Conservation (phyloP, 2,329 filamentous ascomycete genomes). For the Ascochyta lentis region DNA sequence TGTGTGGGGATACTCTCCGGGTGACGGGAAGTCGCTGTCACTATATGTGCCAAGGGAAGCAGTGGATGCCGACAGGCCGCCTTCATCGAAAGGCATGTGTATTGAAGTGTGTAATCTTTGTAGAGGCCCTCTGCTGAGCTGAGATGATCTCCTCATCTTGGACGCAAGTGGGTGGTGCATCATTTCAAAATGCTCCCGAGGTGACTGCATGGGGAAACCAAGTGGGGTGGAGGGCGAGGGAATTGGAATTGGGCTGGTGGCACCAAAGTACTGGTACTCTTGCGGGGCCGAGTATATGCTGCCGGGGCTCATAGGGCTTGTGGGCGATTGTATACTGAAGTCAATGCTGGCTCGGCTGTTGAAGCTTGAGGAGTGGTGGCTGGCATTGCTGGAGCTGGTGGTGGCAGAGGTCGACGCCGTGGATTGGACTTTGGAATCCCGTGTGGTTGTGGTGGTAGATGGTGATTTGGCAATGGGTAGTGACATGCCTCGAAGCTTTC, state of each 20-base stretch:
- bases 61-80: constrained; percentile 53
- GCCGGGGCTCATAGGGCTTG: constrained; percentile 44
- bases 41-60: constrained; percentile 56
- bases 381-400: constrained; percentile 25
- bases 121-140: constrained; percentile 49
- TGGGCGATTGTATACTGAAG: constrained; percentile 43
- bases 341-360: constrained; percentile 43
- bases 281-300: constrained; percentile 43
- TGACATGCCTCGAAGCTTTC: constrained; percentile 89
- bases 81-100: constrained; percentile 50
- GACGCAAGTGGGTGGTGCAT: constrained; percentile 42
- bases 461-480: constrained; percentile 65
- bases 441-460: constrained; percentile 33
- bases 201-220: constrained; percentile 48
- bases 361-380: constrained; percentile 36
- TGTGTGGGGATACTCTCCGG: constrained; percentile 56
- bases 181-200: constrained; percentile 46
- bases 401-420: constrained; percentile 28
- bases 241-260: constrained; percentile 51
- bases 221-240: constrained; percentile 45
- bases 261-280: constrained; percentile 47
- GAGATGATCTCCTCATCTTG: constrained; percentile 46
- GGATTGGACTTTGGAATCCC: constrained; percentile 40
- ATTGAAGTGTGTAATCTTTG: constrained; percentile 54
- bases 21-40: constrained; percentile 57